Evolutionary conservation across 1,284 basidiomycete genomes (phyloP), one percentile per base, ranked within the genome.

Genomic region (Boletus semigastroideus): DNA sequence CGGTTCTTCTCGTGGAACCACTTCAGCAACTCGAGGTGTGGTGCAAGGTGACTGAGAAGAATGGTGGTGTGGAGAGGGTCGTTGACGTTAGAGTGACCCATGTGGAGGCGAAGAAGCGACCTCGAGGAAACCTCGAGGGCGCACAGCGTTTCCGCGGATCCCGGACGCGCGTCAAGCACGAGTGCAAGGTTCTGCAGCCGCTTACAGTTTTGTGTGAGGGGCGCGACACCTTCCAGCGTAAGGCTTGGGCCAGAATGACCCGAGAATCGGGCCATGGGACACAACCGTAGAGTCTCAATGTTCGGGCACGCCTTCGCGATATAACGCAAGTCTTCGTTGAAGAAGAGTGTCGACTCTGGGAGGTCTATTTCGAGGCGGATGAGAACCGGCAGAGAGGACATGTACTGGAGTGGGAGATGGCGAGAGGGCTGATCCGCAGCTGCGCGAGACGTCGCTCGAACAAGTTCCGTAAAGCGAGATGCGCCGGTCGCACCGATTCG

Each of bases 1-100:
- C 87, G 75, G 59, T 81, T 88, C 68, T 82, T 83, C 59, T 87
- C 86, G 59, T 84, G 80, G 75, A 87, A 88, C 78, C 78, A 90
- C 66, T 83, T 85, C 37, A 90, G 64, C 20, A 67, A 74, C 59
- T 88, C 86, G 40, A 88, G 72, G 60, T 75, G 73, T 25, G 87
- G 87, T n/a, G 83, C 80, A 50, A 90, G 70, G 64, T 90, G 86
- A 67, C 86, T 89, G 53, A 90, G 74, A 48, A 86, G 75, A 58
- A 90, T 83, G 25, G 85, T 75, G 14, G 80, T 75, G 54, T 83
- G 80, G 49, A 90, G 74, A 22, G 84, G 77, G 60, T 90, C 85
- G 52, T 72, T 72, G 54, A 83, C 73, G 78, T 81, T 84, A 33
- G 87, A 89, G 67, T 90, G 83, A 13, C 87, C 87, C 45, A 88